Conservation (phyloP, 2,329 filamentous ascomycete genomes). For the Diaporthe sp. region DNA sequence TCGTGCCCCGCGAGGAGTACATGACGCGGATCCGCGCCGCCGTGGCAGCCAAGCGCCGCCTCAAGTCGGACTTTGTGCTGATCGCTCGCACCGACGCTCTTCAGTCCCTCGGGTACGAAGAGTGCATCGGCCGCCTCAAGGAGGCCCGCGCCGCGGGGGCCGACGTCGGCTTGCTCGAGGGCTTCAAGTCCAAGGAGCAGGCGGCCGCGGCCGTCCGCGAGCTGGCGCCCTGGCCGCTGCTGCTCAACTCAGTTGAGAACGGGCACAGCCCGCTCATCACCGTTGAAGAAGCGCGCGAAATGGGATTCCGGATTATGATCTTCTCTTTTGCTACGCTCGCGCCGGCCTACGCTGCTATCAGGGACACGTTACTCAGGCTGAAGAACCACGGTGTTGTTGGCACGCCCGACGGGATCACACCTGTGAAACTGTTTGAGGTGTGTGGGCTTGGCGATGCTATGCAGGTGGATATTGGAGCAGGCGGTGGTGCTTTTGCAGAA, state of each 20-base stretch:
- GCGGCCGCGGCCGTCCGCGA: slow-evolving; percentile 59
- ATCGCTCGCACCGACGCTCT: slow-evolving; percentile 70
- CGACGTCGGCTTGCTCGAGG: slow-evolving; percentile 67
- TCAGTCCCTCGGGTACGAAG: slow-evolving; percentile 64
- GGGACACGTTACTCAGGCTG: slow-evolving; percentile 51
- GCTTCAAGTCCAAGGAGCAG: slow-evolving; percentile 49
- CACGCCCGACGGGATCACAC: slow-evolving; percentile 49
- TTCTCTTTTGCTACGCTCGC: slow-evolving; percentile 64
- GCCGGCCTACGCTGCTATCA: slow-evolving; percentile 59
- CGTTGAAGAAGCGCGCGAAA: slow-evolving; percentile 63
- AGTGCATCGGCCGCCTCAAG: slow-evolving; percentile 59
- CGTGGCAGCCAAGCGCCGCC: slow-evolving; percentile 45
- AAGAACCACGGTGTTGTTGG: slow-evolving; percentile 56
- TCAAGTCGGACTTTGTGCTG: slow-evolving; percentile 66
- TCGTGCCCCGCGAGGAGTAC: slow-evolving; percentile 48
- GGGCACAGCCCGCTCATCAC: slow-evolving; percentile 67
- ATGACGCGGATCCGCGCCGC: slow-evolving; percentile 49
- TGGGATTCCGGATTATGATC: slow-evolving; percentile 72
- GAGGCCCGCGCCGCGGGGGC: slow-evolving; percentile 62
- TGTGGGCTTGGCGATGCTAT: slow-evolving; percentile 65
- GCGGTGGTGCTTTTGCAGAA: slow-evolving; percentile 34
- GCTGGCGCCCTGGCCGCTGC: slow-evolving; percentile 62
- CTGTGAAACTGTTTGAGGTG: slow-evolving; percentile 63
- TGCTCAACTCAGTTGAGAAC: slow-evolving; percentile 70
- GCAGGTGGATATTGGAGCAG: slow-evolving; percentile 56